Evolutionary conservation across 2,329 filamentous ascomycete genomes (phyloP).

Genomic region (Xylaria sp.): DNA sequence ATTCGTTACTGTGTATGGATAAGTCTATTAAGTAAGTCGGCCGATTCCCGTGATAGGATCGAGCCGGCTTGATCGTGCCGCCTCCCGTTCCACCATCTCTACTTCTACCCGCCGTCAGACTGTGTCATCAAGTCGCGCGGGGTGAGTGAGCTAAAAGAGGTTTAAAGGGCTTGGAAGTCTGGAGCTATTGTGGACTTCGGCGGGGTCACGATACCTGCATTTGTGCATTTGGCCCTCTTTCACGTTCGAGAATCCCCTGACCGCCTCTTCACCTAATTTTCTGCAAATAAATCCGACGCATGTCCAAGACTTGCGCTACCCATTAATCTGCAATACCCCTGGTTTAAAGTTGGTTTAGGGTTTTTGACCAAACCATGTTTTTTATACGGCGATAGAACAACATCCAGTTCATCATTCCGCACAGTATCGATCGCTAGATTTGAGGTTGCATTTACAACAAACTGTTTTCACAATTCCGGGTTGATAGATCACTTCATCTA

Average conservation of each 20-base stretch:
- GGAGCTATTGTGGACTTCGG: constrained; percentile 35
- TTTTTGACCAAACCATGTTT: constrained; percentile 2
- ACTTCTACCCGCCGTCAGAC: neutral
- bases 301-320: constrained; percentile 25
- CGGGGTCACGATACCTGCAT: constrained; percentile 45
- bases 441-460: neutral
- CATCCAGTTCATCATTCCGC: constrained; percentile 9
- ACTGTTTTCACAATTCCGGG: neutral
- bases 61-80: constrained; percentile 27
- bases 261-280: constrained; percentile 44
- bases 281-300: constrained; percentile 33
- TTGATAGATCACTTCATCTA: constrained; percentile 3
- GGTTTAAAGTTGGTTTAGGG: neutral
- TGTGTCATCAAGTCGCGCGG: constrained; percentile 5
- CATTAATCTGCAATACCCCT: constrained; percentile 13
- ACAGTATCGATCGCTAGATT: constrained; percentile 19
- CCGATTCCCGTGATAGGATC: constrained; percentile 18
- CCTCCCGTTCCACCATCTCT: constrained; percentile 19
- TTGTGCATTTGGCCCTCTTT: constrained; percentile 29
- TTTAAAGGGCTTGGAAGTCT: constrained; percentile 27
- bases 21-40: too few relatives aligned
- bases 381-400: neutral
- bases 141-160: constrained; percentile 34
- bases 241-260: constrained; percentile 20
- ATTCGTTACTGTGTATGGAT: constrained; percentile 3